A percentile compares a stretch with the other conserved stretches of the same genome.
These are phyloP conservation scores for Akebia trifoliata DNA, from an alignment of 164 flowering plant species.

Conservation along the genomic window DNA sequence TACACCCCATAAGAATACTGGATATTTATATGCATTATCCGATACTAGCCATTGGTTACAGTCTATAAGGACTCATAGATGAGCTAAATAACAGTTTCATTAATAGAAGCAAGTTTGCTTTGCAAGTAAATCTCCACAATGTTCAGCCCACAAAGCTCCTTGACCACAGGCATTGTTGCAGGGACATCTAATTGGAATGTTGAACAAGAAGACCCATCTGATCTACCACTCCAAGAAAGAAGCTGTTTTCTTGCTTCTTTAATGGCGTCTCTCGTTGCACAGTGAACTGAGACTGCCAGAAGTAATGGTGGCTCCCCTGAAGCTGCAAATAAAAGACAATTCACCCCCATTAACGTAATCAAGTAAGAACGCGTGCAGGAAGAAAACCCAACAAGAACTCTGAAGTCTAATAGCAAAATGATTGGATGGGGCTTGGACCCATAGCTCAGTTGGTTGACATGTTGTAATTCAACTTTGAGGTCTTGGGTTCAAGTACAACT, in stretches of 20 bases:
- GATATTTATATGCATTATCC: too few species aligned
- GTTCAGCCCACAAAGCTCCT: constrained; percentile 78
- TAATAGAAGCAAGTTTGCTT: constrained; percentile 22
- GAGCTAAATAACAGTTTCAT: constrained; percentile 5
- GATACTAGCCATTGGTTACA: too few species aligned
- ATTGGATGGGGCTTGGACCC: too few species aligned
- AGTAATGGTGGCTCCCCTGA: constrained; percentile 95
- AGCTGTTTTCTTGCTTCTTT: constrained; percentile 66
- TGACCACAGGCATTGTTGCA: constrained; percentile 85
- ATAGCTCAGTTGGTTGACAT: too few species aligned
- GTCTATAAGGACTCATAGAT: neutral
- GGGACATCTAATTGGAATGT: constrained; percentile 59
- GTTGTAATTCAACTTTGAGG: too few species aligned
- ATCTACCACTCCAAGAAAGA: constrained; percentile 31
- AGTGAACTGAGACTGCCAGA: constrained; percentile 69
- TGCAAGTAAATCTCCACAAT: constrained; percentile 63
- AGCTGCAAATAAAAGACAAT: constrained; percentile 43
- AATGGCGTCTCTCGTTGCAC: constrained; percentile 77
- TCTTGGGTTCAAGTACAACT: too few species aligned
- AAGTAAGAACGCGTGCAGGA: too few species aligned
- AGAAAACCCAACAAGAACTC: too few species aligned
- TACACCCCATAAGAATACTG: too few species aligned
- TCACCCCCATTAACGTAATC: neutral
- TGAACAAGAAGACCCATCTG: constrained; percentile 24
- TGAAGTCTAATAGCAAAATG: neutral